Evolutionary conservation across 352 stramenopile genomes (phyloP).

Genomic region (Phytophthora uliginosa): DNA sequence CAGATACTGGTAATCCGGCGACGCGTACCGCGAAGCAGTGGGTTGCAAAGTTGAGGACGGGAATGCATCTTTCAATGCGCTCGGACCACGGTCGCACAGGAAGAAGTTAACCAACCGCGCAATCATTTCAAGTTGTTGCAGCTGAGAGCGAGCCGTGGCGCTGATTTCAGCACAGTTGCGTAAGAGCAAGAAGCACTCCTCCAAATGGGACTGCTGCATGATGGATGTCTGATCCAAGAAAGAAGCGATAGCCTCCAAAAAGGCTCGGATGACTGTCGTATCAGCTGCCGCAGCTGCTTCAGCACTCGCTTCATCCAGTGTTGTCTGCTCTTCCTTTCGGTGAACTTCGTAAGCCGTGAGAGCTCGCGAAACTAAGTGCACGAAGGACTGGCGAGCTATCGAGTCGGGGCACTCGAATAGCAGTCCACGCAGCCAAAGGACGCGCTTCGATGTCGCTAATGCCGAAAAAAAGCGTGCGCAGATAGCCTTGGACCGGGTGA

Average conservation of each 20-base stretch:
- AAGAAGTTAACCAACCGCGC: slow-evolving; percentile 88
- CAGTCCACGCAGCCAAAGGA: slow-evolving; percentile 70
- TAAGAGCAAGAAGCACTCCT: slow-evolving; percentile 90
- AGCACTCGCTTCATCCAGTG: slow-evolving; percentile 25
- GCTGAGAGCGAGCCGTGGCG: slow-evolving; percentile 49
- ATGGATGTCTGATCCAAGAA: slow-evolving; percentile 84
- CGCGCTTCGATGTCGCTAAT: slow-evolving; percentile 63
- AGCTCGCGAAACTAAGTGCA: slow-evolving; percentile 81
- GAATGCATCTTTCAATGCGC: slow-evolving; percentile 80
- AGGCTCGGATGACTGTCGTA: slow-evolving; percentile 39
- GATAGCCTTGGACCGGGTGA: slow-evolving; percentile 74
- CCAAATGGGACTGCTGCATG: slow-evolving; percentile 84
- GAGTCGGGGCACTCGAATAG: slow-evolving; percentile 90
- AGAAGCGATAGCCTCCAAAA: slow-evolving; percentile 61
- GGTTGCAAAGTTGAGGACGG: slow-evolving; percentile 59
- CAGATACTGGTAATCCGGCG: slow-evolving; percentile 90
- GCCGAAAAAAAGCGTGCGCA: slow-evolving; percentile 78
- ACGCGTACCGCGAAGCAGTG: slow-evolving; percentile 64
- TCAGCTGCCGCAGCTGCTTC: slow-evolving; percentile 33
- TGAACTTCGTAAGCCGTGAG: slow-evolving; percentile 77
- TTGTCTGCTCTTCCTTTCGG: slow-evolving; percentile 47
- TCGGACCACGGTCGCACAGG: slow-evolving; percentile 73
- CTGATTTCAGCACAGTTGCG: slow-evolving; percentile 81
- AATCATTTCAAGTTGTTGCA: slow-evolving; percentile 80
- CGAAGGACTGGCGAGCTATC: slow-evolving; percentile 89